Percentiles rank a stretch among this genome's conserved stretches.
phyloP scores from a whole-genome alignment of 192 early-diverging fungal species.

The Backusella parvicylindrica region DNA sequence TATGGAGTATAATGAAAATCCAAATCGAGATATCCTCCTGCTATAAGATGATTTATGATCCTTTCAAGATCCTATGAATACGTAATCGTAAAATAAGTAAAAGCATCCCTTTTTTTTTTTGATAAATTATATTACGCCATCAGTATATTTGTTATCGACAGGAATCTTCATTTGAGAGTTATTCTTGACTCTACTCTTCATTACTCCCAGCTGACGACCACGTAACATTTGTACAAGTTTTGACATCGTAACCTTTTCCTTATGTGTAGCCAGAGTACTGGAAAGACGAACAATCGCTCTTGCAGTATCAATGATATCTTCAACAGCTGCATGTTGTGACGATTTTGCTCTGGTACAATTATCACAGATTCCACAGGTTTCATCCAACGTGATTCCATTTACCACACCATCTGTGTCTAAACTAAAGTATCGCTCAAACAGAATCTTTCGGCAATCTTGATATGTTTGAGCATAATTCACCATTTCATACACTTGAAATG shows the following conservation, averaged over 20 bases:
- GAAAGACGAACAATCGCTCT: constrained; percentile 30
- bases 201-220: constrained; percentile 33
- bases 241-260: constrained; percentile 46
- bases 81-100: constrained; percentile 14
- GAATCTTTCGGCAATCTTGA: constrained; percentile 55
- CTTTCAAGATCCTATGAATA: constrained; percentile 47
- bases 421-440: constrained; percentile 57
- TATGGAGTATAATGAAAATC: constrained; percentile 64
- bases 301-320: constrained; percentile 47
- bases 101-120: too few species aligned
- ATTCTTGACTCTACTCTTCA: neutral
- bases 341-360: constrained; percentile 43
- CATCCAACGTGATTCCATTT: constrained; percentile 23
- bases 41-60: constrained; percentile 52
- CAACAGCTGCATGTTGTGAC: constrained; percentile 28
- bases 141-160: neutral
- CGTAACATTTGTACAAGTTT: constrained; percentile 46
- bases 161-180: neutral
- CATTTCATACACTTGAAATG: constrained; percentile 49
- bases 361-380: constrained; percentile 41
- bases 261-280: constrained; percentile 20
- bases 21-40: constrained; percentile 49
- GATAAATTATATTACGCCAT: neutral
- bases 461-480: constrained; percentile 61
- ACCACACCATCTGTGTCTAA: constrained; percentile 24